These are phyloP conservation scores for Candida frijolesensis DNA, from an alignment of 1,139 yeast genomes.

Conservation along the genomic window DNA sequence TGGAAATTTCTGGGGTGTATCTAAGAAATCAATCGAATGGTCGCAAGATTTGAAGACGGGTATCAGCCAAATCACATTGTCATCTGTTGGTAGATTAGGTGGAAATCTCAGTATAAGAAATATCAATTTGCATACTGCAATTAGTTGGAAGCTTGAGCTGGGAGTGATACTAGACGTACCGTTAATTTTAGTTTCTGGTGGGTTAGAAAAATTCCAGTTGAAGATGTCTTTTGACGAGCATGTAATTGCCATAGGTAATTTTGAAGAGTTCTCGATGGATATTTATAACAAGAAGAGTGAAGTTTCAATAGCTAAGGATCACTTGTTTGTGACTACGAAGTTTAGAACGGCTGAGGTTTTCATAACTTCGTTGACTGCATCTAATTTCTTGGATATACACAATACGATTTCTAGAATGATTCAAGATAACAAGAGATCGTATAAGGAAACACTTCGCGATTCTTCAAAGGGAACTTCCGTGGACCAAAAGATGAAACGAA, in stretches of 20 bases:
- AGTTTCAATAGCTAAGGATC: conserved; percentile 52
- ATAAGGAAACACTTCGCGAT: conserved; percentile 69
- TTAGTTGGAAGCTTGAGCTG: conserved; percentile 62
- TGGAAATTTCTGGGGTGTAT: conserved; percentile 68
- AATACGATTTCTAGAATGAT: conserved; percentile 71
- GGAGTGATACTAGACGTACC: conserved; percentile 60
- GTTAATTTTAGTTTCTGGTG: conserved; percentile 61
- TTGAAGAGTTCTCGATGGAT: conserved; percentile 53
- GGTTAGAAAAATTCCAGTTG: conserved; percentile 55
- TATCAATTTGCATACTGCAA: conserved; percentile 61
- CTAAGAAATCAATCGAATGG: conserved; percentile 70
- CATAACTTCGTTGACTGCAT: conserved; percentile 82
- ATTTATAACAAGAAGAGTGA: conserved; percentile 70
- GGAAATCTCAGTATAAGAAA: conserved; percentile 59
- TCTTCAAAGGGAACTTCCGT: conserved; percentile 27
- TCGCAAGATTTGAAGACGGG: conserved; percentile 72
- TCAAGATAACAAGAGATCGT: conserved; percentile 71
- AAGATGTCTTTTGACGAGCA: conserved; percentile 83
- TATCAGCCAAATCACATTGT: conserved; percentile 52
- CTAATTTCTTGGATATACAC: conserved; percentile 76
- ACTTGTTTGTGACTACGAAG: conserved; percentile 57
- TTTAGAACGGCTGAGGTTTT: conserved; percentile 62
- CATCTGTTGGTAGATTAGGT: conserved; percentile 77
- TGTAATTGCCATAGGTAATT: conserved; percentile 66
- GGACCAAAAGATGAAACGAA: conserved; percentile 7